Percentiles rank a stretch among this genome's conserved stretches.
These are phyloP conservation scores for Cladosporium phlei DNA, from an alignment of 2,329 filamentous ascomycete species.

Conservation along the genomic window DNA sequence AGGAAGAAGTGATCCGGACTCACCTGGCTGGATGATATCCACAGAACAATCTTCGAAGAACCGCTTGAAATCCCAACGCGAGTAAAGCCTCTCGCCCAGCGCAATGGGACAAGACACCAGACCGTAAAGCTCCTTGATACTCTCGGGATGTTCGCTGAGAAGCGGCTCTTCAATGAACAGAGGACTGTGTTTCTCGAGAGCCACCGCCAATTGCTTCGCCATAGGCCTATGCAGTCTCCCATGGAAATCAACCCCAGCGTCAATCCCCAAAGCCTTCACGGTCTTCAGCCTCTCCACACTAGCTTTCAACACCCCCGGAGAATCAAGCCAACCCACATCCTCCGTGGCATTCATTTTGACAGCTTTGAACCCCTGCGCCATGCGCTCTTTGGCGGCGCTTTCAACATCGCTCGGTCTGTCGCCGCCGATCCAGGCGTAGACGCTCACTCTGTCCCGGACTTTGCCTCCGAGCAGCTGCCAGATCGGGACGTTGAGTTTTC, in stretches of 20 bases:
- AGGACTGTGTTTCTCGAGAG: conserved; percentile 60
- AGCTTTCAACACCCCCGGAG: conserved; percentile 57
- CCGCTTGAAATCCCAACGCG: conserved; percentile 66
- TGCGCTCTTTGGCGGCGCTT: conserved; percentile 41
- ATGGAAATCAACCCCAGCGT: conserved; percentile 71
- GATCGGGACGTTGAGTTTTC: conserved; percentile 60
- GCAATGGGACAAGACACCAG: conserved; percentile 61
- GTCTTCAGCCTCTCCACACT: conserved; percentile 62
- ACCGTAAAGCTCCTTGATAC: conserved; percentile 55
- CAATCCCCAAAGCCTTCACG: conserved; percentile 64
- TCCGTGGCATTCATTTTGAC: conserved; percentile 77
- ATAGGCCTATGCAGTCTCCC: conserved; percentile 71
- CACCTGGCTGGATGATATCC: conserved; percentile 60
- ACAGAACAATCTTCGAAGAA: conserved; percentile 64
- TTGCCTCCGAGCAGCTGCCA: conserved; percentile 71
- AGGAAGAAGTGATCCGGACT: not conserved
- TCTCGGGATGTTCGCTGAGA: conserved; percentile 62
- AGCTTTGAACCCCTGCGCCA: conserved; percentile 58
- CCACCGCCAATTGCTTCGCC: conserved; percentile 66
- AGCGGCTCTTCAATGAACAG: conserved; percentile 71
- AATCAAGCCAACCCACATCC: conserved; percentile 70
- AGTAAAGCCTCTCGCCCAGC: conserved; percentile 65
- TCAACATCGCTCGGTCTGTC: conserved; percentile 64
- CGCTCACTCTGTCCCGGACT: conserved; percentile 61
- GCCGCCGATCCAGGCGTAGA: conserved; percentile 73